Base-by-base conservation (phyloP, 257 asterid genomes). In the Solanum pimpinellifolium region DNA sequence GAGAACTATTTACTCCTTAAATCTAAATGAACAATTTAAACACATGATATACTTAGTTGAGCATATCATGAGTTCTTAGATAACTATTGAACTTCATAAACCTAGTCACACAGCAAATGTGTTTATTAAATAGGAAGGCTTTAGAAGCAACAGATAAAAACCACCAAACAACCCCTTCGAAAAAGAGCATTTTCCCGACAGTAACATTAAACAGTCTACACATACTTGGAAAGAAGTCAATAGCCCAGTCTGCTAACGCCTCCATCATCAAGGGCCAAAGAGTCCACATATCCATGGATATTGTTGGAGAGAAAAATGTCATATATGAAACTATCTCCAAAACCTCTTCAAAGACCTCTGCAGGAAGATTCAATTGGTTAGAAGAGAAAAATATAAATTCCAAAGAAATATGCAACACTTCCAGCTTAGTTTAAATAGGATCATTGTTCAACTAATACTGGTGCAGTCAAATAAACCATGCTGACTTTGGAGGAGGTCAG, bases 321-420 rank as follows among this genome's bases (percentile, higher is more conserved):
- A 96, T 96, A 90, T 97, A 97, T 5, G 99, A 97, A 74, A 96
- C 98, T 20, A 97, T 97, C 97, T 97, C 99, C 94, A 97, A 87
- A 86, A 97, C 98, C 92, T 97, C 99, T 92, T 97, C 99, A 78
- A 93, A 97, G 42, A 97, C 99, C 96, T 97, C 99, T 97, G 98
- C 91, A 94, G 49, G 90, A 87, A 78, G 72, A 87, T 37, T 37
- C 65, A 20, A 73, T 25, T 44, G 82, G 74, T 76, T 44, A 86
- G 59, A 52, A 44, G 42, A 84, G 52, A 44, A 27, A 18, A 81
- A 87, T 18, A 62, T 12, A 31, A 14, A 2, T 23, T 49, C 23
- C 69, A 39, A 81, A 49, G 46, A 81, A 49, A 81, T 16, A 49
- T 12, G 31, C 69, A 18, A 49, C 25, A 6, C 27, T 20, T 29